Evolutionary conservation across 257 asterid species (phyloP), one percentile per base, ranked within the genome.

Genomic region (Apocynum venetum): DNA sequence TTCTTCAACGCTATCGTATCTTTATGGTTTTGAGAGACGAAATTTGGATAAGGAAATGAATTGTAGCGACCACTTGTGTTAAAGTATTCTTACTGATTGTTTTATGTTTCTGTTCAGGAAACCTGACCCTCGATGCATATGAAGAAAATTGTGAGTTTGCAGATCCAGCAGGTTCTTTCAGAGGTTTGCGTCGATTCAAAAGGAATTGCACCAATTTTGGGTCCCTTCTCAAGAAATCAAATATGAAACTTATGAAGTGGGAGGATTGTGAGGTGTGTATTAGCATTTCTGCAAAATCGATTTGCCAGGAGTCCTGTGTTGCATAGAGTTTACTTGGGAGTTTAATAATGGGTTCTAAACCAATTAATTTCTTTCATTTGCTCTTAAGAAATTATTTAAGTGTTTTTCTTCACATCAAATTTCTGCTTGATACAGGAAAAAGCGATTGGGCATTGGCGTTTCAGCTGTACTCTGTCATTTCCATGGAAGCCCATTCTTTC

Each of bases 401-500:
- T 19, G 64, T n/a, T 17, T 57, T 40, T 40, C 49, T 15, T 66
- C 31, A 40, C 48, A 40, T 38, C 40, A 36, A 6, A 63, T 49
- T 75, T 49, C 8, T 12, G 13, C 17, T 19, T 64, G 77, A 20
- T 81, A 77, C 91, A 94, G 98, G 96, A 91, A 72, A 93, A 88
- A 84, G 92, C 93, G 70, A 83, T 93, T 36, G 99, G 97, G 71
- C 98, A 95, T 83, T 95, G 99, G 98, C 97, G 98, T 43, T 95
- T 95, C 79, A 93, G 93, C 84, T 93, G 97, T 79, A 86, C 83
- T 36, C 78, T 95, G 93, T 80, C 94, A 63, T 95, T 95, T 79
- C 98, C 99, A 48, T 95, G 98, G 99, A 95, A 88, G 81, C 99
- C 99, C 20, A 93, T 93, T 82, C 97, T 95, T 44, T 95, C 99